Evolutionary conservation across 2,329 filamentous ascomycete species (phyloP).

Genomic region (Pseudogymnoascus sp.): DNA sequence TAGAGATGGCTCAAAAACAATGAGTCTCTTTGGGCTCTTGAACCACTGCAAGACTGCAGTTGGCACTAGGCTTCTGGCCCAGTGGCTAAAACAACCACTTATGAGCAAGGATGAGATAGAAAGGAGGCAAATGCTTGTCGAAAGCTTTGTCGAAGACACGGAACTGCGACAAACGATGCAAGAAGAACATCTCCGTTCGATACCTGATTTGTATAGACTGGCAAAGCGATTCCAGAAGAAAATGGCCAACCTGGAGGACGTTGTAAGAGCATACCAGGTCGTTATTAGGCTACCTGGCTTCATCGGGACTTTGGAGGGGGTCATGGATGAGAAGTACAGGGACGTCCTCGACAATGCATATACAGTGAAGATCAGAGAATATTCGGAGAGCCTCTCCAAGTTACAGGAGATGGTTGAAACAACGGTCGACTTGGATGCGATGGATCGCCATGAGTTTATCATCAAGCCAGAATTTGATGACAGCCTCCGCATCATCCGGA

Average conservation of each 20-base stretch:
- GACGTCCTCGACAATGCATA: conserved; percentile 81
- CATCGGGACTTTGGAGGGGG: conserved; percentile 76
- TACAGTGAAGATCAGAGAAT: conserved; percentile 70
- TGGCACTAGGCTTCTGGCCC: conserved; percentile 79
- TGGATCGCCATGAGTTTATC: conserved; percentile 96
- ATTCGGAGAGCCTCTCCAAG: conserved; percentile 72
- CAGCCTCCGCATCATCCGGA: conserved; percentile 74
- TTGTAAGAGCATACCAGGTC: conserved; percentile 91
- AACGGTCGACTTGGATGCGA: conserved; percentile 87
- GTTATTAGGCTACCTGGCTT: conserved; percentile 87
- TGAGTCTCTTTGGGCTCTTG: conserved; percentile 89
- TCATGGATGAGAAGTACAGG: conserved; percentile 93
- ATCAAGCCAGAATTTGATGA: conserved; percentile 99
- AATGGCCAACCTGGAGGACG: conserved; percentile 87
- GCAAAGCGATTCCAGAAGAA: conserved; percentile 92
- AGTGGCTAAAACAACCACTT: conserved; percentile 95
- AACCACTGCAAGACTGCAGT: conserved; percentile 98
- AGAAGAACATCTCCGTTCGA: conserved; percentile 85
- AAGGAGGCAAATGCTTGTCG: conserved; percentile 84
- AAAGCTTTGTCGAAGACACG: conserved; percentile 88
- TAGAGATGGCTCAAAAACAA: conserved; percentile 89
- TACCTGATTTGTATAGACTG: conserved; percentile 88
- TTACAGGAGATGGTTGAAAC: conserved; percentile 98
- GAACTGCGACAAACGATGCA: conserved; percentile 93
- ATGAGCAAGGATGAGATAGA: conserved; percentile 89